These are phyloP conservation scores for Kluyveromyces nonfermentans DNA, from an alignment of 805 yeast genomes.

Conservation along the genomic window DNA sequence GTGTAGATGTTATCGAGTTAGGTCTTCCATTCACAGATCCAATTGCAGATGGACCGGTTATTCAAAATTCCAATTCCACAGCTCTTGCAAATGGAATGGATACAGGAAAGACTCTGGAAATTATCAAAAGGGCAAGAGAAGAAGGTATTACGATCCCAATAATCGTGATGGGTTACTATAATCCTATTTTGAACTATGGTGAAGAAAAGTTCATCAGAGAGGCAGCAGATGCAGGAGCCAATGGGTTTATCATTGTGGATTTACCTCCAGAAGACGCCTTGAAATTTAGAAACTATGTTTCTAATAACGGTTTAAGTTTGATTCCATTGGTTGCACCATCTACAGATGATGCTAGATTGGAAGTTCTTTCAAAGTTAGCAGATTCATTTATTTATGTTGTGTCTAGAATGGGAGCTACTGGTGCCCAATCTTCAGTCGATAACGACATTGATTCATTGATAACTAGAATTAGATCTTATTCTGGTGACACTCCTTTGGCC, in stretches of 20 bases:
- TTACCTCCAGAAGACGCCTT: slow-evolving; percentile 97
- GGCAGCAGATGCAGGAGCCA: slow-evolving; percentile 83
- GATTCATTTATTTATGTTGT: slow-evolving; percentile 96
- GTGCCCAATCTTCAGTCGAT: slow-evolving; percentile 60
- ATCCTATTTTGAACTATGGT: slow-evolving; percentile 85
- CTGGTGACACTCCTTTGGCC: slow-evolving; percentile 78
- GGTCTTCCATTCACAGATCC: slow-evolving; percentile 98
- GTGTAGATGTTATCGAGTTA: slow-evolving; percentile 88
- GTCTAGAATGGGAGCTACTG: slow-evolving; percentile 97
- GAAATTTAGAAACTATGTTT: slow-evolving; percentile 67
- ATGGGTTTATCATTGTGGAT: slow-evolving; percentile 91
- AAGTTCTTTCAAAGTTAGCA: slow-evolving; percentile 71
- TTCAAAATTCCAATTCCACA: slow-evolving; percentile 77
- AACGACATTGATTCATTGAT: slow-evolving; percentile 58
- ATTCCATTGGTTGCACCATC: slow-evolving; percentile 96
- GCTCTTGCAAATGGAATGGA: slow-evolving; percentile 81
- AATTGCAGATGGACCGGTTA: slow-evolving; percentile 97
- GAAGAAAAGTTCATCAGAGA: slow-evolving; percentile 75
- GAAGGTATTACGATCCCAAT: slow-evolving; percentile 84
- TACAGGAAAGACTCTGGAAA: slow-evolving; percentile 55
- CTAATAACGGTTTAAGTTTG: slow-evolving; percentile 62
- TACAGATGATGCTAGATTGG: slow-evolving; percentile 82
- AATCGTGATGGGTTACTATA: slow-evolving; percentile 94
- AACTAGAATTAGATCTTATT: slow-evolving; percentile 60
- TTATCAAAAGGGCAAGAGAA: slow-evolving; percentile 66